Evolutionary conservation across 2,329 filamentous ascomycete species (phyloP), one percentile per base, ranked within the genome.

Genomic region (Xylaria sp.): DNA sequence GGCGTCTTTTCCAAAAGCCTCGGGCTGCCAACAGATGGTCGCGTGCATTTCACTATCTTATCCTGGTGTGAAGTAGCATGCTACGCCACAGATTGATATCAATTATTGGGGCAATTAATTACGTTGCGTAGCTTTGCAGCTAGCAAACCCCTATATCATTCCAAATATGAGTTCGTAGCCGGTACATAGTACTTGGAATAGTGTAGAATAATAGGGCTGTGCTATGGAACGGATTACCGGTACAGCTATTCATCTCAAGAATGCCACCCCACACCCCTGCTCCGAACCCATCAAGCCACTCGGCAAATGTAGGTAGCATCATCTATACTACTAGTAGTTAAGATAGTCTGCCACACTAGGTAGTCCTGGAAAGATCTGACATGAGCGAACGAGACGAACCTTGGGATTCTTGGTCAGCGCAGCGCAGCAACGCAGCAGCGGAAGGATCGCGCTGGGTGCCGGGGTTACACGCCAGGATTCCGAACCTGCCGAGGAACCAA

Each of bases 401-500:
- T 55, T 42, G 47, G 6, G 32, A 35, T 35, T 35, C 2, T 35
- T 32, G 50, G 54, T 63, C 63, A 66, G 59, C 59, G 40, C 51
- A 42, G 23, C 47, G 60, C 65, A 48, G n/a, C 35, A 42, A 21
- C 13, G 27, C 21, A 10, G 57, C 48, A 29, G 42, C 42, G 63
- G 60, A 67, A 65, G 63, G 69, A 73, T 61, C 27, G 50, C 42
- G 44, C 44, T 68, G 63, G 59, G 8, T 63, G 61, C 50, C 55
- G 65, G 63, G 44, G 72, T 75, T 53, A 44, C 67, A 74, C 73
- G 27, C 40, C 53, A 71, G 48, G 61, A 66, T 72, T 65, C 74
- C 73, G 72, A 75, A 66, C 35, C 65, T 70, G 68, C 74, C 73
- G 73, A 73, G 57, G 69, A 72, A 65, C 68, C 69, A 71, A 66